Base-by-base conservation (phyloP, 495 filamentous ascomycete genomes). In the Lichenothelia convexa region DNA sequence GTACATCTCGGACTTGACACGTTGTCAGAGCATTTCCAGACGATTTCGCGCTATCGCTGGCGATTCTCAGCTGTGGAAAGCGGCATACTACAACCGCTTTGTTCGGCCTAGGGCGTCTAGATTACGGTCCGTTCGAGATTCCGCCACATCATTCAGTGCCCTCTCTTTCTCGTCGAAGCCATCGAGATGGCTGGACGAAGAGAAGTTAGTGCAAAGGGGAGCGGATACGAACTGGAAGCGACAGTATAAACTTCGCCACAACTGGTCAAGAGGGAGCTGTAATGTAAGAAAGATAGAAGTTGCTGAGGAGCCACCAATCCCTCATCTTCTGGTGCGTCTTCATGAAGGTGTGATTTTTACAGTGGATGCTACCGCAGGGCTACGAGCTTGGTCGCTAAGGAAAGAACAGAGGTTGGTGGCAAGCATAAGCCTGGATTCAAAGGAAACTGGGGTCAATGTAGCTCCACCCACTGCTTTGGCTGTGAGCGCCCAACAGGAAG, bases 41-140 rank as follows among this genome's bases (percentile, higher is more conserved):
- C 78, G 74, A 27, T 81, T 93, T 47, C 64, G 75, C 45, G 58
- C 56, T n/a, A 62, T 97, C 11, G 66, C 80, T 13, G 66, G 65
- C 41, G 89, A 97, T 57, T 76, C 78, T 8, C 82, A 93, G 51
- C 59, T 97, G 33, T 97, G 89, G 89, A 93, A 87, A 57, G 65
- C 68, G 6, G 64, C 79, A 21, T 97, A 92, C 59, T 93, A 93
- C 59, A 66, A 72, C 21, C 73, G 78, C 42, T 97, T 93, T 58
- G 85, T 97, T 7, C 68, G 77, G 34, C 87, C 86, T 33, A 70
- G 84, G 50, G 79, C 79, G 26, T 68, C 73, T 39, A 71, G 79
- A 30, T 71, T 93, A 35, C 80, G 81, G 5, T 78, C 73, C 22
- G 57, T 73, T 23, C 69, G 68, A 44, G 62, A 68, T 29, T 56